Conservation (phyloP, 176 grass and related monocot genomes). For the Juncus inflexus region DNA sequence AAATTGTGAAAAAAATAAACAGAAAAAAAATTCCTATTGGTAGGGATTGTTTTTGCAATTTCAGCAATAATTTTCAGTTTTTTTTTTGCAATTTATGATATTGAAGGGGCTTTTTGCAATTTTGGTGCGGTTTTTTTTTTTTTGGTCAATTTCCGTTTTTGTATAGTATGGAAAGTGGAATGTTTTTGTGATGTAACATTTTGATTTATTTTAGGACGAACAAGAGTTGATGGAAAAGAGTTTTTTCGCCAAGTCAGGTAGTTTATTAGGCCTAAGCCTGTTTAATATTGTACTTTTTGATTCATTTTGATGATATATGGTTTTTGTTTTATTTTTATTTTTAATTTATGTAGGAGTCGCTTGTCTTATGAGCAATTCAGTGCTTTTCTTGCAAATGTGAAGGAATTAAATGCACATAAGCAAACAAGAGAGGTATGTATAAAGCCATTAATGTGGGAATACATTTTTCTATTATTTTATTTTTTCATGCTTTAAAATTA, state of each 20-base stretch:
- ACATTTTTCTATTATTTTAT: not conserved
- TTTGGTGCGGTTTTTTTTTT: too few species aligned
- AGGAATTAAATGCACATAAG: conserved; percentile 85
- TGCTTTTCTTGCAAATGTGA: conserved; percentile 91
- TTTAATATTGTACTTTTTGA: conserved; percentile 5
- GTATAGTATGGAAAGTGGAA: not conserved
- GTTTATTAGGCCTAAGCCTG: conserved; percentile 8
- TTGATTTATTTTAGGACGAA: conserved; percentile 53
- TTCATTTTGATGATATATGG: not conserved
- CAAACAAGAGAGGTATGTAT: conserved; percentile 84
- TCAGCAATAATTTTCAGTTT: too few species aligned
- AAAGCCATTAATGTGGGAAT: not conserved
- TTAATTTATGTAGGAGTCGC: conserved; percentile 61
- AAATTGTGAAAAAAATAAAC: too few species aligned
- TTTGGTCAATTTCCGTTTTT: not conserved
- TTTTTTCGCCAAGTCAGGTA: conserved; percentile 95
- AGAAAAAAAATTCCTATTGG: too few species aligned
- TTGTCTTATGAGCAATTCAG: conserved; percentile 96
- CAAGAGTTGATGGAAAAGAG: conserved; percentile 90
- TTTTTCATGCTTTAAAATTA: conserved; percentile 10
- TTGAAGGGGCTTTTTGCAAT: too few species aligned
- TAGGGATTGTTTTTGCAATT: too few species aligned
- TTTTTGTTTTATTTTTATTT: conserved; percentile 7
- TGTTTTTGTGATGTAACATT: not conserved
- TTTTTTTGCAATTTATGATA: too few species aligned